phyloP scores from a whole-genome alignment of 2,329 filamentous ascomycete genomes.

The Diaporthe capsici region DNA sequence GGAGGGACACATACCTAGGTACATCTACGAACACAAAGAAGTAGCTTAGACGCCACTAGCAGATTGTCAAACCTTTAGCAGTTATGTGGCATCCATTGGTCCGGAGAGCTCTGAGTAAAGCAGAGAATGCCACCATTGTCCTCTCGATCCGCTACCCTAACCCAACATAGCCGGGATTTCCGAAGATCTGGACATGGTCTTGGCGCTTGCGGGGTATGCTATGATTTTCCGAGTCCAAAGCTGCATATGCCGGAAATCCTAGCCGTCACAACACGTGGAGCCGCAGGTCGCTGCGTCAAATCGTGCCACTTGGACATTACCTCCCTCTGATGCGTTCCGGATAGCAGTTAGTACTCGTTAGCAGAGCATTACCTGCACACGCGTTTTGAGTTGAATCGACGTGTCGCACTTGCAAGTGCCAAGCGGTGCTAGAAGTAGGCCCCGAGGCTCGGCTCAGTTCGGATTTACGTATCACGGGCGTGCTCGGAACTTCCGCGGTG shows the following conservation, averaged over 20 bases:
- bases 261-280: not conserved
- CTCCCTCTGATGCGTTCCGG: not conserved
- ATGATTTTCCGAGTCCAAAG: constrained; percentile 6
- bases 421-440: constrained; percentile 35
- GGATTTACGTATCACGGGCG: constrained; percentile 31
- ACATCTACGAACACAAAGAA: too few species aligned
- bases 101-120: too few species aligned
- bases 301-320: constrained; percentile 3
- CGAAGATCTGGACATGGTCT: constrained; percentile 14
- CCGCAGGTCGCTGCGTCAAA: not conserved
- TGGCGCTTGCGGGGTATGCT: constrained; percentile 20
- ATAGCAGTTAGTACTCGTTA: not conserved
- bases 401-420: not conserved
- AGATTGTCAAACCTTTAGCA: too few species aligned
- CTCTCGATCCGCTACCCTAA: constrained; percentile 16
- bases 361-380: not conserved
- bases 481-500: constrained; percentile 13
- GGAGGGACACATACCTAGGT: too few species aligned
- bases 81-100: too few species aligned
- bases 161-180: constrained; percentile 15
- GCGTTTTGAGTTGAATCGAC: constrained; percentile 9
- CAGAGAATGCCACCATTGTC: too few species aligned
- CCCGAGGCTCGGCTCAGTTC: constrained; percentile 33
- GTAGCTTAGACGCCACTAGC: too few species aligned
- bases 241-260: constrained; percentile 1